A percentile compares a stretch with the other conserved stretches of the same genome.
Evolutionary conservation across 1,284 basidiomycete genomes (phyloP).

Genomic region (Ganoderma resinaceum): DNA sequence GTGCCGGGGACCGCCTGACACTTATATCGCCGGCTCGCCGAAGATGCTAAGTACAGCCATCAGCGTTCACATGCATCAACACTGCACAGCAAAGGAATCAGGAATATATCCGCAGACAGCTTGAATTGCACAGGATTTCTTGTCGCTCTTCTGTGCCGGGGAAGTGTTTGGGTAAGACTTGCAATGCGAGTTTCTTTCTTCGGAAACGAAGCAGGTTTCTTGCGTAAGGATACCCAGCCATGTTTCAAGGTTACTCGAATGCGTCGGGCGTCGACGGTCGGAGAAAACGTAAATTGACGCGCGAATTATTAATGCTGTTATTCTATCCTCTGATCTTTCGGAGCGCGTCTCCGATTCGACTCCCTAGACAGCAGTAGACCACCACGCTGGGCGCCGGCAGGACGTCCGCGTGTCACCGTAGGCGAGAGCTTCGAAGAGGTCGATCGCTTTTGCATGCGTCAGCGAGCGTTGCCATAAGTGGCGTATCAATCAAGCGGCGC

Average conservation of each 20-base stretch:
- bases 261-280: too few species aligned
- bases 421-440: not conserved
- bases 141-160: not conserved
- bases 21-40: not conserved
- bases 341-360: not conserved
- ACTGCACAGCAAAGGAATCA: not conserved
- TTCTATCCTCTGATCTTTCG: not conserved
- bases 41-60: not conserved
- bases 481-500: not conserved
- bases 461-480: not conserved
- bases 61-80: not conserved
- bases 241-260: not conserved
- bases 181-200: not conserved
- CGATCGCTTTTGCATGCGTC: not conserved
- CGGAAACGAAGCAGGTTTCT: not conserved
- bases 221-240: not conserved
- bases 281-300: not conserved
- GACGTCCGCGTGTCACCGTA: not conserved
- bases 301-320: not conserved
- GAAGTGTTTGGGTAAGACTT: not conserved
- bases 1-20: not conserved
- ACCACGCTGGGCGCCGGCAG: not conserved
- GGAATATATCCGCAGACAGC: not conserved
- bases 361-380: not conserved
- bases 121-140: not conserved